Base-by-base conservation (phyloP, 148 eudicot genomes). In the Rhododendron simsii region DNA sequence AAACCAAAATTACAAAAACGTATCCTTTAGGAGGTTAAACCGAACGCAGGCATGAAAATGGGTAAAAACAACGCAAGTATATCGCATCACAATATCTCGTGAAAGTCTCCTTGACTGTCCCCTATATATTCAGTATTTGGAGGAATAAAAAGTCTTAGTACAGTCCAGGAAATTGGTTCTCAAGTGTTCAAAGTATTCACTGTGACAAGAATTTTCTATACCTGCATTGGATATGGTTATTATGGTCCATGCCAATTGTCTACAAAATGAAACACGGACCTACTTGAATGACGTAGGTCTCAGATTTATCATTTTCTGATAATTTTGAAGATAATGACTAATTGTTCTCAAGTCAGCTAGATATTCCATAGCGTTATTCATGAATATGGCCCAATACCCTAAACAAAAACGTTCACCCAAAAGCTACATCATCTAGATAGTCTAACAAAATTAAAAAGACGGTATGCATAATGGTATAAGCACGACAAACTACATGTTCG, bases 371-470 rank as follows among this genome's bases (percentile, higher is more conserved):
- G 18, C 30, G 30, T 44, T 79, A 61, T 61, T 79, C 41, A 48
- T 45, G n/a, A 41, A 85, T 39, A 45, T 79, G 74, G 74, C 33
- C 26, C 53, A 44, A 85, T 75, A 85, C 78, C 74, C 87, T 59
- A 44, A 79, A 79, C 74, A 57, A 5, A 33, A 55, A 4, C n/a
- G 71, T 9, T 63, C n/a, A 61, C 67, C 67, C 3, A 12, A 61
- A 61, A 61, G 74, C 78, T 30, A 35, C 39, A 73, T 33, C 14
- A 73, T 35, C 85, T 15, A 71, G 28, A 63, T 13, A 75, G 16
- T 67, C 20, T 73, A 74, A 15, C 65, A 84, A 30, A 55, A 28
- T 57, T 18, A 59, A 23, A 23, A 61, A 20, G 67, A 61, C 23
- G 11, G n/a, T 61, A 20, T 21, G n/a, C 18, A 59, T 59, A 59